These are phyloP conservation scores for Trichoderma sp. DNA, from an alignment of 2,329 filamentous ascomycete species.

Conservation along the genomic window DNA sequence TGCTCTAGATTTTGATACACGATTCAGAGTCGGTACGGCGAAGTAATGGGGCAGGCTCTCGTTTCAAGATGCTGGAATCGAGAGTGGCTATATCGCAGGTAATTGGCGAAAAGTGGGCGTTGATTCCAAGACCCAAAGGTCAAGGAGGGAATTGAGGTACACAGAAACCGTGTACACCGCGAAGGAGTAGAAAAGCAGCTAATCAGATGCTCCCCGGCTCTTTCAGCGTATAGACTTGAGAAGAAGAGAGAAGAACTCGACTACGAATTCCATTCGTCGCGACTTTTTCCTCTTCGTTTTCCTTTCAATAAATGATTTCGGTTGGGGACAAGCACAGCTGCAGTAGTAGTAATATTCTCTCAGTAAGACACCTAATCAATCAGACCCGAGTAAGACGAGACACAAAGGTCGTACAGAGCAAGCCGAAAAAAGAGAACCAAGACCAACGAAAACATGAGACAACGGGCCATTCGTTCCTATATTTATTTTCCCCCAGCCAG, in stretches of 20 bases:
- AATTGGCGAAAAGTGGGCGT: neutral
- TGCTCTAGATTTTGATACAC: neutral
- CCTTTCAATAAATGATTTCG: neutral
- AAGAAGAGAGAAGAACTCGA: slow-evolving; percentile 31
- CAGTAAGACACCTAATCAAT: neutral
- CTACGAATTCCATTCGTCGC: slow-evolving; percentile 31
- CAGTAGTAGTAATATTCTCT: neutral
- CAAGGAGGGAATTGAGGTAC: neutral
- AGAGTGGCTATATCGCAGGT: neutral
- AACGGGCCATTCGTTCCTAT: neutral
- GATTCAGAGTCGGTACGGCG: neutral
- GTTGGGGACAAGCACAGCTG: neutral
- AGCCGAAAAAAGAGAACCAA: neutral
- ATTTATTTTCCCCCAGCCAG: neutral
- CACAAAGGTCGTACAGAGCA: neutral
- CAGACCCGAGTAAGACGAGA: neutral
- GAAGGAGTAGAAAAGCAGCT: neutral
- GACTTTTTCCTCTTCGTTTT: neutral
- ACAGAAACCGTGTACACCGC: neutral
- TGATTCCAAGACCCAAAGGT: neutral
- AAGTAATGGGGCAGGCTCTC: neutral
- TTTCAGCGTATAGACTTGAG: slow-evolving; percentile 31
- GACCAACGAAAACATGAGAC: neutral
- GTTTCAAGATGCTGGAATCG: neutral
- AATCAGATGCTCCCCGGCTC: neutral